phyloP scores from a whole-genome alignment of 2,329 filamentous ascomycete species.

The Lachnellula occidentalis region DNA sequence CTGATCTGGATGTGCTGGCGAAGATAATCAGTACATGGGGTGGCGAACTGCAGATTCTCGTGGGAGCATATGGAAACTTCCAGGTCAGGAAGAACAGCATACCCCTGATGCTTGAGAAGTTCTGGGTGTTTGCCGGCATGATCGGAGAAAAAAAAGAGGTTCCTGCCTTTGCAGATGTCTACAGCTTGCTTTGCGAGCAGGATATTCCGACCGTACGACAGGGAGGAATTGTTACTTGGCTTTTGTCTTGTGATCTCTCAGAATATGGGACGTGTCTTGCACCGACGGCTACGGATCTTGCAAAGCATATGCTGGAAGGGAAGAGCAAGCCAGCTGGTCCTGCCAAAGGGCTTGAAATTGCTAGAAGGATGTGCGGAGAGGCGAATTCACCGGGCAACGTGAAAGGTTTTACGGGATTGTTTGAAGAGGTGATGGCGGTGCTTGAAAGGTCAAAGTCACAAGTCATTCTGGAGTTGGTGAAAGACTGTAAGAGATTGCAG shows the following conservation, averaged over 20 bases:
- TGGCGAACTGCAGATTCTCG: not conserved
- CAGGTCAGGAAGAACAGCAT: constrained; percentile 4
- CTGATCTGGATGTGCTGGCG: too few relatives aligned
- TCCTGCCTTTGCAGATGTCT: constrained; percentile 1
- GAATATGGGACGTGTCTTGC: constrained; percentile 5
- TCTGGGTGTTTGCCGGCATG: not conserved
- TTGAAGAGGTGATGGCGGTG: constrained; percentile 2
- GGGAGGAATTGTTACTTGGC: constrained; percentile 6
- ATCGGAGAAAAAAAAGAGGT: too few relatives aligned
- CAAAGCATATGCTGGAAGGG: constrained; percentile 2
- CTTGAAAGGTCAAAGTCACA: not conserved
- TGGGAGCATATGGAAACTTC: constrained; percentile 6
- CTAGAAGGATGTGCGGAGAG: not conserved
- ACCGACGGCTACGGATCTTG: constrained; percentile 3
- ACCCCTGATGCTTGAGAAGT: constrained; percentile 1
- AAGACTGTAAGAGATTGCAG: constrained; percentile 2
- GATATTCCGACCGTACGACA: not conserved
- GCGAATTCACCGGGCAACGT: not conserved
- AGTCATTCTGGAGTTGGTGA: constrained; percentile 29
- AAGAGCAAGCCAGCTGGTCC: constrained; percentile 2
- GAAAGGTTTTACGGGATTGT: not conserved
- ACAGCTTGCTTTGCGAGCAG: not conserved
- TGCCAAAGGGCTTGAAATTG: not conserved
- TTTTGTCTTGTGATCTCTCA: constrained; percentile 7
- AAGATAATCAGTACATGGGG: too few relatives aligned